Evolutionary conservation across 75 land plant genomes (phyloP), one percentile per base, ranked within the genome.

Genomic region (Pseudotsuga menziesii): DNA sequence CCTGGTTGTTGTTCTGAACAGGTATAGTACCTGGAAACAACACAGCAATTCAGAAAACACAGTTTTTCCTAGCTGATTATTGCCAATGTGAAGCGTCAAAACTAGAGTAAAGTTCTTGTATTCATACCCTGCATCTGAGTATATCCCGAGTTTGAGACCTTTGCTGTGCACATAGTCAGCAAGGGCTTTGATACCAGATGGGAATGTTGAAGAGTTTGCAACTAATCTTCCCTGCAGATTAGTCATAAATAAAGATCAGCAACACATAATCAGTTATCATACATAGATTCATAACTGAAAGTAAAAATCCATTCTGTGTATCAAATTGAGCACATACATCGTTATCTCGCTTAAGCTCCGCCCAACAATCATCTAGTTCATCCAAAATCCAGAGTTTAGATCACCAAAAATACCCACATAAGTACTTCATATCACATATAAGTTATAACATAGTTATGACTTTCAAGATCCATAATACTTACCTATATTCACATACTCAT

Each of bases 1-100:
- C 98, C 98, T 22, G 98, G 98, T 88, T 88, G 80, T 55, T 80
- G 78, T 73, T 71, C 70, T 58, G 85, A 85, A 61, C 93, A 91
- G 20, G 93, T 91, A 48, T 59, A 82, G 56, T 57, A 67, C 48
- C 93, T 91, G 76, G 55, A 48, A 48, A 48, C 54, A 48, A 48
- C 54, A 48, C 12, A 48, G 12, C 0, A 48, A 2, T 9, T 9
- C 86, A 56, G 3, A 77, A 72, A 61, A 25, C 11, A 20, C 32
- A 60, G 22, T 3, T 20, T 60, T 59, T 44, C 52, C 9, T 44
- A 44, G 52, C 8, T 44, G 52, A 44, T 48, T 9, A 48, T 48
- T 48, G 54, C 12, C 54, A 9, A 74, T 25, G 0, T 26, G 35
- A 19, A 56, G 17, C 26, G 3, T 3, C 32, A 27, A 61, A 61